Percentiles rank a stretch among this genome's conserved stretches.
Evolutionary conservation across 768 basidiomycete genomes (phyloP).

Genomic region (Termitomyces sp.): DNA sequence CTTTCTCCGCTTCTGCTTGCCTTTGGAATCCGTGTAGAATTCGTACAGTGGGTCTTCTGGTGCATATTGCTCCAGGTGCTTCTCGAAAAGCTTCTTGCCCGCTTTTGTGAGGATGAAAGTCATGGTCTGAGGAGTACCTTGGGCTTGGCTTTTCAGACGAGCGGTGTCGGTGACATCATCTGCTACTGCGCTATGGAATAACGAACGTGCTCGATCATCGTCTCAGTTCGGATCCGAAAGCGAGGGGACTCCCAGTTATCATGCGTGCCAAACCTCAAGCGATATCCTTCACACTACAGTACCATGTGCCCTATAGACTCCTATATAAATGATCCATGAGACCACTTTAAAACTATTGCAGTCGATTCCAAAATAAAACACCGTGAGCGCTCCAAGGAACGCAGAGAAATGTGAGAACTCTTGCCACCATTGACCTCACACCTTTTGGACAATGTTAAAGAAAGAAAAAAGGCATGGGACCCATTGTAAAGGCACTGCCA

Average conservation of each 20-base stretch:
- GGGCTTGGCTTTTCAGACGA: neutral
- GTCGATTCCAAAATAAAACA: no score
- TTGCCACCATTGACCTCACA: no score
- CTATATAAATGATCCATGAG: no score
- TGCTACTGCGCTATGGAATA: neutral
- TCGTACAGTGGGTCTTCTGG: conserved; percentile 80
- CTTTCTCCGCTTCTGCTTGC: conserved; percentile 57
- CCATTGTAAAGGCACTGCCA: conserved; percentile 8
- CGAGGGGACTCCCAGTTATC: neutral
- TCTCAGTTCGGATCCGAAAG: neutral
- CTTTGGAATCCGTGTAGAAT: conserved; percentile 50
- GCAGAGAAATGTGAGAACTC: neutral
- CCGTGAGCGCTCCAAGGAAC: no score
- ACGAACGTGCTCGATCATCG: neutral
- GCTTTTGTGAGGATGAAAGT: conserved; percentile 37
- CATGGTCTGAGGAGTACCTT: conserved; percentile 19
- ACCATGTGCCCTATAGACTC: no score
- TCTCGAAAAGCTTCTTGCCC: conserved; percentile 63
- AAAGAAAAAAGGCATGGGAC: no score
- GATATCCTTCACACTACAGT: no score
- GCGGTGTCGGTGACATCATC: neutral
- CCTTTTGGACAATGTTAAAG: neutral
- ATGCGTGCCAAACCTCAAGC: neutral
- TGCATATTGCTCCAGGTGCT: conserved; percentile 63
- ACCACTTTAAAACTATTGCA: no score